Evolutionary conservation across 2,329 filamentous ascomycete species (phyloP).

Genomic region (Exophiala alcalophila): DNA sequence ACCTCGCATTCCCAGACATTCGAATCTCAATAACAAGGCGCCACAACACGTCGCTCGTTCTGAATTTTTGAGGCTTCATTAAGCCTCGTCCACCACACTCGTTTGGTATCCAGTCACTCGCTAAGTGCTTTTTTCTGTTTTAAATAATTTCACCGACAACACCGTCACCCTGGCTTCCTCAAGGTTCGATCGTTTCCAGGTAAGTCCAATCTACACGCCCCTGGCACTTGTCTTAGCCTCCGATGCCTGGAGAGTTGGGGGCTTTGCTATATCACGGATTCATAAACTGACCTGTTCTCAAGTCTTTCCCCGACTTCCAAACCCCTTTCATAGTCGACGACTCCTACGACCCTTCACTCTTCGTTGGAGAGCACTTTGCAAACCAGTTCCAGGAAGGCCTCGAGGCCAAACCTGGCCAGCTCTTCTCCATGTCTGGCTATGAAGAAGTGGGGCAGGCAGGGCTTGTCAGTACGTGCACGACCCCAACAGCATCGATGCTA

Average conservation of each 20-base stretch:
- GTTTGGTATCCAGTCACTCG: constrained; percentile 46
- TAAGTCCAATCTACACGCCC: constrained; percentile 34
- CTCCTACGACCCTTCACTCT: constrained; percentile 45
- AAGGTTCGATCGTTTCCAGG: constrained; percentile 46
- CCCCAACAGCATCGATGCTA: neutral
- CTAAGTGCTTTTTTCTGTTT: constrained; percentile 42
- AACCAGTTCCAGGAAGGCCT: constrained; percentile 50
- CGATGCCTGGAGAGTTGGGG: no score
- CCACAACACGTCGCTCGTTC: constrained; percentile 44
- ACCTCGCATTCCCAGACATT: constrained; percentile 6
- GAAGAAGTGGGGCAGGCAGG: constrained; percentile 67
- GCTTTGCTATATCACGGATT: no score
- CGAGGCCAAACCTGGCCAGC: constrained; percentile 57
- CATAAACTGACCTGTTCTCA: constrained; percentile 29
- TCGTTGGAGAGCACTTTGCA: constrained; percentile 45
- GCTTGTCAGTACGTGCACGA: constrained; percentile 18
- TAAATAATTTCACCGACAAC: constrained; percentile 31
- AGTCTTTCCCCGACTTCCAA: constrained; percentile 40
- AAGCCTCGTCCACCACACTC: constrained; percentile 37
- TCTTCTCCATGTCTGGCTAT: constrained; percentile 79
- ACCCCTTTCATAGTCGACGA: constrained; percentile 49
- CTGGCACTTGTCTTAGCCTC: constrained; percentile 20
- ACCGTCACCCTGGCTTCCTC: constrained; percentile 51
- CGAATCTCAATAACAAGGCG: constrained; percentile 27
- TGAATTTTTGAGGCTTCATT: constrained; percentile 42